These are phyloP conservation scores for Globisporangium acanthophoron DNA, from an alignment of 352 stramenopile species.

Conservation along the genomic window DNA sequence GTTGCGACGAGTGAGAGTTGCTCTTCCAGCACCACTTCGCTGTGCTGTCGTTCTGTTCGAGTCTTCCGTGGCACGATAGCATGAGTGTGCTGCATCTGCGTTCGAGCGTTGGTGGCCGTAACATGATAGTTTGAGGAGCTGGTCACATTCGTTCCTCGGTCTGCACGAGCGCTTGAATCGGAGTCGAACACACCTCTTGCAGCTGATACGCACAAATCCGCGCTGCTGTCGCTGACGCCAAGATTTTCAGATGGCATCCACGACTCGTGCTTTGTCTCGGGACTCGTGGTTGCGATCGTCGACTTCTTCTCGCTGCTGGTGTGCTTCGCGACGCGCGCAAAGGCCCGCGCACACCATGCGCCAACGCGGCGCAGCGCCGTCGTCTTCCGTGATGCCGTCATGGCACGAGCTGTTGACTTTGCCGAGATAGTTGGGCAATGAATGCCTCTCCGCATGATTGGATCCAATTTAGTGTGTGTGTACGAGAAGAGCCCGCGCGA, in stretches of 20 bases:
- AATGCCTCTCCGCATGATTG: neutral
- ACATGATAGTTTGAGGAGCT: neutral
- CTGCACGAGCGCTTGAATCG: neutral
- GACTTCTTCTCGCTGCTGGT: neutral
- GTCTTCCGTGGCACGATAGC: no score
- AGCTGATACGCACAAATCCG: neutral
- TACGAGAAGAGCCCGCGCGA: no score
- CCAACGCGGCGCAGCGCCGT: constrained; percentile 5
- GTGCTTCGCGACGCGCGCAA: constrained; percentile 4
- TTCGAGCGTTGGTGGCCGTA: no score
- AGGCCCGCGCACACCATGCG: constrained; percentile 10
- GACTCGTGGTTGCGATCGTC: neutral
- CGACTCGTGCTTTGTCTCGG: constrained; percentile 11
- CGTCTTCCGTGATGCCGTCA: neutral
- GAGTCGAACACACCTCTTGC: neutral
- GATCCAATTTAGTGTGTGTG: no score
- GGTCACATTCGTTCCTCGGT: neutral
- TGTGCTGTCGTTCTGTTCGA: neutral
- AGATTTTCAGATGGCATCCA: constrained; percentile 4
- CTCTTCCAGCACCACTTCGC: neutral
- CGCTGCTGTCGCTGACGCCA: constrained; percentile 3
- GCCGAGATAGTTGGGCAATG: neutral
- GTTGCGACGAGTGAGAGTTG: constrained; percentile 7
- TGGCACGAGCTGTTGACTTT: neutral
- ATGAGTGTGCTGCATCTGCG: no score